Conservation (phyloP, 495 filamentous ascomycete species). For the Paragyromitra xinjiangensis region DNA sequence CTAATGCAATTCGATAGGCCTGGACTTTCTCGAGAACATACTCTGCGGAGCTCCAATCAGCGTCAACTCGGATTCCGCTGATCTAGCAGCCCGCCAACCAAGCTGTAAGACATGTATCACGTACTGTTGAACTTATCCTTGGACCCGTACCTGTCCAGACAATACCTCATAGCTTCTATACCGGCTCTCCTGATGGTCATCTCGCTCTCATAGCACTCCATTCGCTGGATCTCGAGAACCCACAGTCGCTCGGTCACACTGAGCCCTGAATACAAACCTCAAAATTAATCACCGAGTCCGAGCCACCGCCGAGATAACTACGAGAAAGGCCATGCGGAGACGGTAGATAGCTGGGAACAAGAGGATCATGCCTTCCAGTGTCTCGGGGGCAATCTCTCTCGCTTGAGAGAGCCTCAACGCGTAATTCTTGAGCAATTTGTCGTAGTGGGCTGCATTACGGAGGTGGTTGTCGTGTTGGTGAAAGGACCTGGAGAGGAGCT, state of each 20-base stretch:
- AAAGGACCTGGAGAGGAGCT: conserved; percentile 37
- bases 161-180: conserved; percentile 36
- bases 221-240: conserved; percentile 47
- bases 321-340: conserved; percentile 20
- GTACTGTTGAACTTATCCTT: conserved; percentile 42
- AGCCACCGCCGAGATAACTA: conserved; percentile 15
- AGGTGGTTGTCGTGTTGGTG: conserved; percentile 43
- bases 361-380: conserved; percentile 48
- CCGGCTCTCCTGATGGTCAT: conserved; percentile 41
- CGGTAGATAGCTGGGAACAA: conserved; percentile 42
- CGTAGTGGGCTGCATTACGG: conserved; percentile 42
- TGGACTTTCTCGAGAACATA: conserved; percentile 37
- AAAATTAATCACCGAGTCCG: conserved; percentile 41
- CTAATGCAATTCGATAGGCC: conserved; percentile 27
- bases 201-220: conserved; percentile 45
- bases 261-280: conserved; percentile 45
- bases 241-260: conserved; percentile 47
- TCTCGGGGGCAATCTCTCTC: conserved; percentile 47
- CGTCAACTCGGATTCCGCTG: not conserved
- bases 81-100: not conserved
- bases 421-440: conserved; percentile 37
- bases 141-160: conserved; percentile 35
- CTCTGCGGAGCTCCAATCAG: conserved; percentile 15
- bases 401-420: conserved; percentile 39
- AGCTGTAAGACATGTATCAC: not conserved